Evolutionary conservation across 1,284 basidiomycete species (phyloP), one percentile per base, ranked within the genome.

Genomic region (Apiotrichum brassicae): DNA sequence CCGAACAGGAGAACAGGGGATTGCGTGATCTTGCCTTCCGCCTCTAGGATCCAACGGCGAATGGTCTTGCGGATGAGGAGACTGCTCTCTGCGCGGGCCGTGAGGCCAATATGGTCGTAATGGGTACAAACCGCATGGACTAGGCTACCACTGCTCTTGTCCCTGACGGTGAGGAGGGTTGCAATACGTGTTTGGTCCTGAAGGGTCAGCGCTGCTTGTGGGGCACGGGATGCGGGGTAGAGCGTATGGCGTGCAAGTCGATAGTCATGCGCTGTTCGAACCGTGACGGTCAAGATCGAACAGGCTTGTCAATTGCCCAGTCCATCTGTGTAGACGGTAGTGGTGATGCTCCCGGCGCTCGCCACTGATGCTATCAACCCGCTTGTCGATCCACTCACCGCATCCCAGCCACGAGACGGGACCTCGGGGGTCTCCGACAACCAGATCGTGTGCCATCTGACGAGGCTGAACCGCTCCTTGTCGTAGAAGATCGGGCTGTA

Each of bases 401-500:
- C 70, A 51, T 72, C 71, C 72, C 72, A 74, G n/a, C n/a, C n/a
- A n/a, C n/a, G n/a, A 3, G 68, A 66, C 46, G 65, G 61, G 11
- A 56, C 45, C 12, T 64, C 60, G 1, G 70, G 66, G 3, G 62
- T 62, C 20, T 60, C 49, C 1, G 65, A 67, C n/a, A 74, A 46
- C 71, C 71, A 71, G 7, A 68, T 59, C 1, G 65, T 66, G 43
- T 60, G 64, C 61, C 62, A 65, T 24, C 53, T 40, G 33, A 56
- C 28, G 12, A 22, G 32, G 32, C 45, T 45, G 24, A 52, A 56
- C 4, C 54, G 47, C 3, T 33, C 26, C 76, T 72, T 77, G 57
- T 80, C 77, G 67, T 76, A 85, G 65, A 83, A 84, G 50, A 84
- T 79, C 0, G 82, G 81, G 53, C 77, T 78, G 65, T 81, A 83